These are phyloP conservation scores for Myochromella boudieri DNA, from an alignment of 768 basidiomycete species.

Conservation along the genomic window DNA sequence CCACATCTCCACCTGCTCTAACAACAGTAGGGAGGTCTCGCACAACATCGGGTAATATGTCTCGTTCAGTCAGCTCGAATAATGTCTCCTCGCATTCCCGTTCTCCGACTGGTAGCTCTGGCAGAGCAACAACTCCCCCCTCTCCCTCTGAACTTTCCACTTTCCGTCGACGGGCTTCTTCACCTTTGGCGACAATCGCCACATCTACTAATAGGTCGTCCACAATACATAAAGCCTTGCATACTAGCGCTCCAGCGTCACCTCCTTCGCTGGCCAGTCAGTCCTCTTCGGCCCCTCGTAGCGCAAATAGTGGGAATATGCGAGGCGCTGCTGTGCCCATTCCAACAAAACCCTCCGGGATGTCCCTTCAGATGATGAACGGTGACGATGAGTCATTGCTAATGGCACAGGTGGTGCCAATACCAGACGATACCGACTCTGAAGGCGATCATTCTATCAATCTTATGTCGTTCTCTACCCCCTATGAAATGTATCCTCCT, in stretches of 20 bases:
- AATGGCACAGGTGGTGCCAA: constrained; percentile 69
- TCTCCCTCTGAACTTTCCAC: constrained; percentile 36
- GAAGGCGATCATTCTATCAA: constrained; percentile 62
- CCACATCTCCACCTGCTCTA: constrained; percentile 47
- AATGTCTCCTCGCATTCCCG: constrained; percentile 38
- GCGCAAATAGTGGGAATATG: constrained; percentile 19
- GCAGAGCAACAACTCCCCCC: constrained; percentile 39
- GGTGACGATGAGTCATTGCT: constrained; percentile 63
- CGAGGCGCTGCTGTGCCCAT: constrained; percentile 32
- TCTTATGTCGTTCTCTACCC: constrained; percentile 70
- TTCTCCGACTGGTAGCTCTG: constrained; percentile 34
- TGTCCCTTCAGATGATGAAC: constrained; percentile 37
- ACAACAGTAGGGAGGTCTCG: constrained; percentile 40
- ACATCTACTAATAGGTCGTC: constrained; percentile 31
- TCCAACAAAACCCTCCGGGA: constrained; percentile 40
- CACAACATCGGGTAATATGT: constrained; percentile 26
- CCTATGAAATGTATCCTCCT: constrained; percentile 52
- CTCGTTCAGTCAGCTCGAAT: constrained; percentile 41
- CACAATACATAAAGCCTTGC: constrained; percentile 38
- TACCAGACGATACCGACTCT: constrained; percentile 73
- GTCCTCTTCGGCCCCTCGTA: constrained; percentile 29
- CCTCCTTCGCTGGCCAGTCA: constrained; percentile 32
- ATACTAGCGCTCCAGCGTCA: constrained; percentile 37
- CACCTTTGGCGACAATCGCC: constrained; percentile 38
- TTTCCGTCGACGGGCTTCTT: constrained; percentile 46